Base-by-base conservation (phyloP, 2,329 filamentous ascomycete species). In the Botrytis sinoallii region DNA sequence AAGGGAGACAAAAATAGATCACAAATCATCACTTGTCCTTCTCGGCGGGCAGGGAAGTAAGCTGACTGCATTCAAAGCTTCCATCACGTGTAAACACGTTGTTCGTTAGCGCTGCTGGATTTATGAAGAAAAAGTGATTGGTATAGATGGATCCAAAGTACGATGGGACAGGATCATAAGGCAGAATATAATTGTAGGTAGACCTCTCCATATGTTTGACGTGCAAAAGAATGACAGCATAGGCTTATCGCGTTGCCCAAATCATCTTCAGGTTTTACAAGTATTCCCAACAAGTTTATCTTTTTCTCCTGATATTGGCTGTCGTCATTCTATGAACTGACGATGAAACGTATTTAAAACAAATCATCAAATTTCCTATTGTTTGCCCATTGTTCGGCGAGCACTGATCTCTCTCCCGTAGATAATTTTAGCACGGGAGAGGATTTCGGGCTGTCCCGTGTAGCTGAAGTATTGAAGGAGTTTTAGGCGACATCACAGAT, bases 1-100 rank as follows among this genome's bases (percentile, higher is more conserved):
- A 64, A 25, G 4, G 35, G 46, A 72, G 67, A 35, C 44, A 44
- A 18, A 18, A 66, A 22, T 8, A 48, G n/a, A 44, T 25, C 22
- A 68, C 22, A 59, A 38, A 52, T 52, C 22, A 64, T 52, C 40
- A 69, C 40, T 61, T 63, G 68, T 42, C 42, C 52, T 38, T 67
- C 48, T 57, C 22, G 32, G 63, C n/a, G 20, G 52, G 63, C 63
- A 52, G 71, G 63, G 71, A 60, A 61, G 71, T 72, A 72, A 69
- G 71, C 71, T 72, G 71, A 72, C 71, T 72, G 71, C 52, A 61
- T 69, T 59, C 35, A 42, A 38, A 32, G 32, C 6, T n/a, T 20
- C 42, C 25, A 20, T 72, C 71, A 72, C 71, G 71, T 61, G 63
- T 69, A 16, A 22, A 40, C 16, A 29, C 16, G 18, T 14, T 59